Evolutionary conservation across 2,329 filamentous ascomycete genomes (phyloP), one percentile per base, ranked within the genome.

Genomic region (Diaporthe nobilis): DNA sequence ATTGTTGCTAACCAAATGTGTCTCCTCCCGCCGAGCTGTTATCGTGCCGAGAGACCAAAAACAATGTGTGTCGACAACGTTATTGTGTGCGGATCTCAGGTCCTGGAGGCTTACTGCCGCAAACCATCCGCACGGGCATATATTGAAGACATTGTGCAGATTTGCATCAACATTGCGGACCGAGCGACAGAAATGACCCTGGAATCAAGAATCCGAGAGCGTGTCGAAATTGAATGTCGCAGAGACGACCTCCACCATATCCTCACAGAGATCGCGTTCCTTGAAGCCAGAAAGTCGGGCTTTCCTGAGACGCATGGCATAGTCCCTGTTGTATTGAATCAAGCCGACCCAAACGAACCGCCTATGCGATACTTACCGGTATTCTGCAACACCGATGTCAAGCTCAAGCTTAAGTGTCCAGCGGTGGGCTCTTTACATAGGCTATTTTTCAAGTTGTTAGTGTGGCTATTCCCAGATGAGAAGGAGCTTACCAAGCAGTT

Each of bases 401-500:
- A 67, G 17, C 28, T 67, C 4, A 67, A n/a, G n/a, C n/a, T n/a
- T n/a, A n/a, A n/a, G n/a, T n/a, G n/a, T n/a, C n/a, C n/a, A n/a
- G n/a, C n/a, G n/a, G n/a, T n/a, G n/a, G n/a, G n/a, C n/a, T n/a
- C n/a, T n/a, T n/a, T n/a, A 12, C 70, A 60, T 20, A 37, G 7
- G 9, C 55, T 72, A 1, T 72, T 72, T 20, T 72, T 72, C 42
- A 72, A 72, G 7, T 22, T n/a, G n/a, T n/a, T n/a, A n/a, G n/a
- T n/a, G n/a, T n/a, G n/a, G n/a, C n/a, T n/a, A n/a, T n/a, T n/a
- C n/a, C n/a, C n/a, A n/a, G n/a, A n/a, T n/a, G n/a, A n/a, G n/a
- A n/a, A n/a, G n/a, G n/a, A n/a, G n/a, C n/a, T n/a, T n/a, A n/a
- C n/a, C n/a, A n/a, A n/a, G n/a, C n/a, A n/a, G n/a, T n/a, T n/a